A percentile compares a stretch with the other conserved stretches of the same genome.
Conservation (phyloP, 2,329 filamentous ascomycete genomes). For the Didymella glomerata region DNA sequence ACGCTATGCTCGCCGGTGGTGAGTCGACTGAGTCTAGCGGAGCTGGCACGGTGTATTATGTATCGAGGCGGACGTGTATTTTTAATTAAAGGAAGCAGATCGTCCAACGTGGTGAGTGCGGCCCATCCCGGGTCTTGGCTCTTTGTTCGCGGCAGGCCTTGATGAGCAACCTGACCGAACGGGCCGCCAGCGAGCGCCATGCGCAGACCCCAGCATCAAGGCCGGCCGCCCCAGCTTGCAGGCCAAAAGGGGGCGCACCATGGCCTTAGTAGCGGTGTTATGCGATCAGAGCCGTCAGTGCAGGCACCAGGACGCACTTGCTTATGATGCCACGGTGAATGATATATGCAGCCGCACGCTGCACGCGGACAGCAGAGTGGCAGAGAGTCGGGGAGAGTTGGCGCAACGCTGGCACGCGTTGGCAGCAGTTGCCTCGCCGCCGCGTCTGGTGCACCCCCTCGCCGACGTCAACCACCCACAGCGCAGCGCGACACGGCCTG, state of each 20-base stretch:
- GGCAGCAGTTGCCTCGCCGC: background rate
- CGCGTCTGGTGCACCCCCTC: background rate
- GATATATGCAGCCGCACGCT: background rate
- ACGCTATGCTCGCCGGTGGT: background rate
- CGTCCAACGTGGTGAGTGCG: constrained; percentile 13
- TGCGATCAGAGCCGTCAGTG: background rate
- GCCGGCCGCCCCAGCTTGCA: constrained; percentile 14
- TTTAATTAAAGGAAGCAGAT: constrained; percentile 26
- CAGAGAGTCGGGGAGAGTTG: background rate
- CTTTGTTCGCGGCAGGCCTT: background rate
- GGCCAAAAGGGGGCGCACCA: constrained; percentile 17
- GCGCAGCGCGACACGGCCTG: constrained; percentile 8
- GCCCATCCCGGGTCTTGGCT: constrained; percentile 16
- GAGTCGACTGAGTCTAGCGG: constrained; percentile 1
- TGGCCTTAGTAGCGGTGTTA: constrained; percentile 3
- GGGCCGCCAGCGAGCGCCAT: constrained; percentile 15
- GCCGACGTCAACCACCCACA: background rate
- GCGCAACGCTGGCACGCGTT: background rate
- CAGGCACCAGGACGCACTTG: background rate
- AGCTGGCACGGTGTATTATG: constrained; percentile 8
- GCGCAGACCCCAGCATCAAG: constrained; percentile 18
- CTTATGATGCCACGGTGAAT: background rate
- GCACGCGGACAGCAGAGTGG: background rate
- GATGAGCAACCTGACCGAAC: constrained; percentile 15
- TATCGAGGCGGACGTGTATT: constrained; percentile 19